Conservation (phyloP, 2,329 filamentous ascomycete species). For the Calonectria fujianensis region DNA sequence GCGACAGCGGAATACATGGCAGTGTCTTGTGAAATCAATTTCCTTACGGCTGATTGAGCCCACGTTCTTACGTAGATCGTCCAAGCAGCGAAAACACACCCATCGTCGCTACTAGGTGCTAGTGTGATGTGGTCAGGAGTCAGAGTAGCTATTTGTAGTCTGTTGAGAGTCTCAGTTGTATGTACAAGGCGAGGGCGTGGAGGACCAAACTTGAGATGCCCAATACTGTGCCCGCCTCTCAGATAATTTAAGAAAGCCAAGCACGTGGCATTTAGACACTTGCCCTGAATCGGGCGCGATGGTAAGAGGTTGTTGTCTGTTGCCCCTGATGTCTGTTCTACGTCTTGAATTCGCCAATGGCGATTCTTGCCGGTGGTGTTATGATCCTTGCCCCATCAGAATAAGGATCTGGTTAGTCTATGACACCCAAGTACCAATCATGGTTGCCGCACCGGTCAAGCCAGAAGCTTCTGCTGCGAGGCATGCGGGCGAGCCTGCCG, state of each 20-base stretch:
- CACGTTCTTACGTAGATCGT: slow-evolving; percentile 20
- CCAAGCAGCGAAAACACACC: background rate
- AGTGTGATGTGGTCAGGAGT: background rate
- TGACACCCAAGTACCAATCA: too few relatives aligned
- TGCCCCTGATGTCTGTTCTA: background rate
- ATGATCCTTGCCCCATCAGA: too few relatives aligned
- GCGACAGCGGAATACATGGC: slow-evolving; percentile 60
- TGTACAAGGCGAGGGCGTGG: background rate
- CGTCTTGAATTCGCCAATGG: background rate
- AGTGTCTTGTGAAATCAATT: slow-evolving; percentile 58
- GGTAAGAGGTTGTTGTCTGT: background rate
- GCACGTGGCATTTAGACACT: fast-evolving
- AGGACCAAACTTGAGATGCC: background rate
- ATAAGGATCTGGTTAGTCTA: too few relatives aligned
- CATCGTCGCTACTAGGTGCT: background rate
- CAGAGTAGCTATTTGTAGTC: background rate
- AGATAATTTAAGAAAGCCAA: background rate
- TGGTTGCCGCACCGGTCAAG: slow-evolving; percentile 21
- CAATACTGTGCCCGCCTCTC: background rate
- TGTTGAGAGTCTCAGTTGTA: background rate
- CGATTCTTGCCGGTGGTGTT: too few relatives aligned
- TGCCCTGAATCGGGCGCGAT: background rate
- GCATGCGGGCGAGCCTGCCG: slow-evolving; percentile 29
- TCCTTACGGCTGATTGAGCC: slow-evolving; percentile 59
- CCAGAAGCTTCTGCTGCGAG: slow-evolving; percentile 25